phyloP scores from a whole-genome alignment of 768 basidiomycete genomes.

The Trametes cubensis region DNA sequence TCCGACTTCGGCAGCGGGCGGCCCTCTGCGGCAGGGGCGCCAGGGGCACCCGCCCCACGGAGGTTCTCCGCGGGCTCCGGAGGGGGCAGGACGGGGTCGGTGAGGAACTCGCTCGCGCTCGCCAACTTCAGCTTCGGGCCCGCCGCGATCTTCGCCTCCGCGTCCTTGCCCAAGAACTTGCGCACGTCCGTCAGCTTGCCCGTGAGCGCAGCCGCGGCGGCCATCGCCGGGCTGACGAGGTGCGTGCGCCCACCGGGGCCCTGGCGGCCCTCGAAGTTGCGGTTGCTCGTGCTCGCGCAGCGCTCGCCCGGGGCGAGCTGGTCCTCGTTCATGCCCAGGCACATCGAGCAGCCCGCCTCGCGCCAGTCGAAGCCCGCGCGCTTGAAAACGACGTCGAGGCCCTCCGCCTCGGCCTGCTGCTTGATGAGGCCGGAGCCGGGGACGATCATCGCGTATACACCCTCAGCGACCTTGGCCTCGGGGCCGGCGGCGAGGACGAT shows the following conservation, averaged over 20 bases:
- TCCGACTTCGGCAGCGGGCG: constrained; percentile 33
- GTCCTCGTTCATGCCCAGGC: constrained; percentile 72
- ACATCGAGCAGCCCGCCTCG: constrained; percentile 74
- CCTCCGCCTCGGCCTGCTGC: constrained; percentile 67
- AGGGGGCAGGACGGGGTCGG: constrained; percentile 53
- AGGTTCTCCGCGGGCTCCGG: constrained; percentile 36
- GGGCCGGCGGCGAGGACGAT: constrained; percentile 54
- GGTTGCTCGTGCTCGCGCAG: constrained; percentile 66
- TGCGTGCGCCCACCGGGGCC: constrained; percentile 65
- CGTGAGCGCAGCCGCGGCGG: constrained; percentile 63
- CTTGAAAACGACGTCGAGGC: constrained; percentile 63
- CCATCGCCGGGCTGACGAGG: constrained; percentile 69
- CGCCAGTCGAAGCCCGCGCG: constrained; percentile 71
- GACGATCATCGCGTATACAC: constrained; percentile 65
- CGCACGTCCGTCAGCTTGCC: constrained; percentile 62
- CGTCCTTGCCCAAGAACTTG: constrained; percentile 46
- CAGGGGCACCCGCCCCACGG: constrained; percentile 4
- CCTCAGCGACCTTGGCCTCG: constrained; percentile 53
- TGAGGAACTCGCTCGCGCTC: constrained; percentile 76
- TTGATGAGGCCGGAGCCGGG: constrained; percentile 70
- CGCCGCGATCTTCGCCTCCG: constrained; percentile 32
- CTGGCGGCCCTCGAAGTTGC: constrained; percentile 69
- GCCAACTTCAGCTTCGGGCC: constrained; percentile 65
- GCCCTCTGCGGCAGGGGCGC: constrained; percentile 25
- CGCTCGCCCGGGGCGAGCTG: constrained; percentile 59